Percentiles rank a stretch among this genome's conserved stretches.
phyloP scores from a whole-genome alignment of 805 yeast genomes.

The Candida ascalaphidarum region DNA sequence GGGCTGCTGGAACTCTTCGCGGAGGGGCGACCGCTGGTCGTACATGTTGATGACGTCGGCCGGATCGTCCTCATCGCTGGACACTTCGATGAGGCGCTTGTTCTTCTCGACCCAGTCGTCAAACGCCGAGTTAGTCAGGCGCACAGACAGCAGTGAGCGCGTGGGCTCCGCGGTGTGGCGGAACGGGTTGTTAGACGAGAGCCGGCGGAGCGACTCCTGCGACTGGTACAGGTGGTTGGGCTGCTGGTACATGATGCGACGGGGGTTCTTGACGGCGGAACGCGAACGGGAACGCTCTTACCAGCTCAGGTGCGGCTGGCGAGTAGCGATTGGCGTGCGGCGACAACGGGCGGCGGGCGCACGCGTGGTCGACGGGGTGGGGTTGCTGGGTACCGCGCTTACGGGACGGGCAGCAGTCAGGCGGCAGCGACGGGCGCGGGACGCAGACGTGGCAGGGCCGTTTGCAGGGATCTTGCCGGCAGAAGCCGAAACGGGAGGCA shows the following conservation, averaged over 20 bases:
- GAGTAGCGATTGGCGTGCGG: constrained; percentile 1
- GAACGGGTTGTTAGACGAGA: constrained; percentile 70
- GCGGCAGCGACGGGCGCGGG: too few species aligned
- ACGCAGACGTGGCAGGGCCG: too few species aligned
- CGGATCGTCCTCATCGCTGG: constrained; percentile 34
- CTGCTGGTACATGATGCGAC: constrained; percentile 29
- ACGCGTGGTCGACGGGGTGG: constrained; percentile 2
- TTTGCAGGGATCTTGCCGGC: too few species aligned
- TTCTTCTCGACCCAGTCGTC: constrained; percentile 52
- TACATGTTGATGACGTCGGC: background rate
- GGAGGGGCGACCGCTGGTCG: background rate
- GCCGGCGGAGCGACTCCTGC: constrained; percentile 29
- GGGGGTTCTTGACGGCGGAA: too few species aligned
- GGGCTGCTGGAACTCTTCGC: constrained; percentile 8
- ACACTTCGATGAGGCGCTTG: constrained; percentile 29
- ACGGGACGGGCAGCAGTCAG: too few species aligned
- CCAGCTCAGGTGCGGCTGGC: background rate
- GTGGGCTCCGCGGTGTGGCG: constrained; percentile 24
- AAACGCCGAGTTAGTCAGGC: constrained; percentile 20
- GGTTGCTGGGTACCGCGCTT: too few species aligned
- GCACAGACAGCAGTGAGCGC: background rate
- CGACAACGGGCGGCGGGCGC: constrained; percentile 3
- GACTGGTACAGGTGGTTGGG: constrained; percentile 26
- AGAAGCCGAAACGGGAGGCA: too few species aligned
- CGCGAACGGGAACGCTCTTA: constrained; percentile 1